Evolutionary conservation across 2,329 filamentous ascomycete species (phyloP).

Genomic region (Phialemonium atrogriseum): DNA sequence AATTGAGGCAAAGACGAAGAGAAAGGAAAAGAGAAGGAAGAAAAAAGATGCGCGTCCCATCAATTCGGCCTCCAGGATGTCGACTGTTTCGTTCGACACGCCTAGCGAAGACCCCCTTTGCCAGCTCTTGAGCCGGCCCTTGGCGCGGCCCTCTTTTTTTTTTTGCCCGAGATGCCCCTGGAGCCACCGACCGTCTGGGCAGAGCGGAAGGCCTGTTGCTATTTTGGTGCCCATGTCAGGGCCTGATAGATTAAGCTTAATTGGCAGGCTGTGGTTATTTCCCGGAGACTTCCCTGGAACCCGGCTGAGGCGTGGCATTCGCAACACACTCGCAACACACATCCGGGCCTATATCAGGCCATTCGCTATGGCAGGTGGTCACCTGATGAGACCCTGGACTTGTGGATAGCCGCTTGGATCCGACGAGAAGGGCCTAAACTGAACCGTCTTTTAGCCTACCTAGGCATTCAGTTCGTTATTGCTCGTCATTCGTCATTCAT

Average conservation of each 20-base stretch:
- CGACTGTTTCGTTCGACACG: no score
- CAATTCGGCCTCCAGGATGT: no score
- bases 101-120: no score
- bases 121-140: no score
- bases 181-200: not conserved
- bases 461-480: no score
- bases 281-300: slow-evolving; percentile 10
- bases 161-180: slow-evolving; percentile 1
- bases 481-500: no score
- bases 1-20: no score
- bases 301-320: slow-evolving; percentile 8
- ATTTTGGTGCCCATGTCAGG: slow-evolving; percentile 22
- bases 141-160: slow-evolving; percentile 1
- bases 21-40: no score
- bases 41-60: no score
- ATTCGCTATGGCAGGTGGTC: slow-evolving; percentile 6
- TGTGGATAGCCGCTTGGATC: no score
- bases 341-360: slow-evolving; percentile 3
- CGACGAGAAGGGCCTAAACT: not conserved
- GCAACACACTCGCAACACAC: not conserved
- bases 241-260: slow-evolving; percentile 28
- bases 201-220: slow-evolving; percentile 18
- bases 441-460: slow-evolving; percentile 1
- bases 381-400: slow-evolving; percentile 7
- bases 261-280: slow-evolving; percentile 14